Conservation (phyloP, 106 monocot genomes). For the Acorus calamus region DNA sequence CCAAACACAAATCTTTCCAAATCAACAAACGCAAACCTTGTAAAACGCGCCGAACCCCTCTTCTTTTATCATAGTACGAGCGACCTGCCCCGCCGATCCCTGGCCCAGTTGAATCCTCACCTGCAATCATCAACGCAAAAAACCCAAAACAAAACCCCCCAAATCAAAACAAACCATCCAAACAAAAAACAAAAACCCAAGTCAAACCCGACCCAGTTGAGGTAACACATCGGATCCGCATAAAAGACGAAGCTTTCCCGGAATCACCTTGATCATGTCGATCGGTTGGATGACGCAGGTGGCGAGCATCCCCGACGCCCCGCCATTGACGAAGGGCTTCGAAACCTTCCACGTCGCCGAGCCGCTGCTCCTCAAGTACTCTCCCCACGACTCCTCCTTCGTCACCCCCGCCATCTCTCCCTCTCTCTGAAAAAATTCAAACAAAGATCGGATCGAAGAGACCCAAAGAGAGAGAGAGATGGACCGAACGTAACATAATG, state of each 20-base stretch:
- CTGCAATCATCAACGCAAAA: conserved; percentile 23
- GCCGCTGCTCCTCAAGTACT: neutral
- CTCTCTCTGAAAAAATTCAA: no score
- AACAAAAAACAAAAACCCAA: no score
- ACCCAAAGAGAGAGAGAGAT: no score
- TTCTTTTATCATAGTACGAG: conserved; percentile 70
- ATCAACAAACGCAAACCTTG: conserved; percentile 38
- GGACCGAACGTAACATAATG: no score
- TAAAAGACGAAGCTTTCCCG: neutral
- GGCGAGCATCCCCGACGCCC: conserved; percentile 85
- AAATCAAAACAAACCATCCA: no score
- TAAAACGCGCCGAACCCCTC: conserved; percentile 72
- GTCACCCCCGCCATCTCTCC: no score
- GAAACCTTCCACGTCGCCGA: conserved; percentile 44
- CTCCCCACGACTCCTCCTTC: no score
- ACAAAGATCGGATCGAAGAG: no score
- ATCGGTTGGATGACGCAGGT: conserved; percentile 94
- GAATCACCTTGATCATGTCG: conserved; percentile 79
- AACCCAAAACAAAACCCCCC: neutral
- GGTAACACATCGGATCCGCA: neutral
- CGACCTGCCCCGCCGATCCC: conserved; percentile 73
- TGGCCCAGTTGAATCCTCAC: conserved; percentile 90
- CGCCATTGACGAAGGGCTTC: conserved; percentile 92
- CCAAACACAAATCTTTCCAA: no score
- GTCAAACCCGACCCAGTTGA: neutral